Base-by-base conservation (phyloP, 768 basidiomycete genomes). In the Leccinum olivaceopallidum region DNA sequence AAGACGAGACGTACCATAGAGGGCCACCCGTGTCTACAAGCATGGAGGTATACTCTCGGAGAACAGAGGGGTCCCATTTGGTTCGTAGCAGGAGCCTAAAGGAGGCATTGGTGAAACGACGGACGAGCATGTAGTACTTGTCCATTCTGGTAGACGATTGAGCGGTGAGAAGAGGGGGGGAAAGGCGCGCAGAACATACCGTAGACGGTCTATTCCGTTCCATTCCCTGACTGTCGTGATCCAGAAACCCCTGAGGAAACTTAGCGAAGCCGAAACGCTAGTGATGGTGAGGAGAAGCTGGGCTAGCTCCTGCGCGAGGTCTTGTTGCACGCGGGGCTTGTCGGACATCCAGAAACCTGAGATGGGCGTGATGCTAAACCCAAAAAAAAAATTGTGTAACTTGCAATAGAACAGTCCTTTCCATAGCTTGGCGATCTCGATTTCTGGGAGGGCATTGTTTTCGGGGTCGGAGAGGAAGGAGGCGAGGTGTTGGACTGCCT, bases 341-440 rank as follows among this genome's bases (percentile, higher is more conserved):
- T 99, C 96, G 10, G 95, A 98, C 95, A 98, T 98, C 95, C 96
- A 99, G 76, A 95, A 98, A 72, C 96, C 95, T 97, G 44, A 5
- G 4, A 30, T 0, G 44, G 30, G 39, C 14, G 7, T 67, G 60
- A 64, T 39, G 52, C 7, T 8, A 7, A n/a, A 18, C 4, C 48
- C 26, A 20, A 24, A 16, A 18, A 39, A 37, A 16, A 39, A 14
- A 44, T 18, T 7, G 53, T 26, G 36, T 6, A 75, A 32, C 86
- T 64, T 63, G 94, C 95, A 97, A 75, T 96, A 99, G 74, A 96
- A 99, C 55, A 98, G 84, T 1, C 95, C 96, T 73, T 99, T 98
- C 96, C 96, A 98, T 32, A 98, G 74, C 75, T 95, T 96, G 62
- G 85, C 83, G 87, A 97, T 89, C 69, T 98, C 95, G 30, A 79